Base-by-base conservation (phyloP, 1,284 basidiomycete species). In the Spongiforma sp. region DNA sequence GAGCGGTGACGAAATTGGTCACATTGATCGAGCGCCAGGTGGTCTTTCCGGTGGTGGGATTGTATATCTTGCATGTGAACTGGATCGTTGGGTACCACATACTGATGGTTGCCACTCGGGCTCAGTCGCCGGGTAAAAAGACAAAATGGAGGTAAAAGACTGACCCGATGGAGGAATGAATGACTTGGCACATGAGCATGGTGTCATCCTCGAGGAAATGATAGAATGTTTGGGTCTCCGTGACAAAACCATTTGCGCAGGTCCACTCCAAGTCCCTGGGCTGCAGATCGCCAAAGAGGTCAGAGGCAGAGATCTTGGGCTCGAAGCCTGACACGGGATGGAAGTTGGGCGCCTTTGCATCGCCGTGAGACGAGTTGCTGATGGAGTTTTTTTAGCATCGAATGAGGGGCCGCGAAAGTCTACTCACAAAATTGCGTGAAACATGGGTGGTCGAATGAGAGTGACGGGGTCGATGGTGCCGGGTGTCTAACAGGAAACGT, bases 71-170 rank as follows among this genome's bases (percentile, higher is more conserved):
- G 89, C 93, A 97, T 5, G 91, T 95, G 80, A 99, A 96, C 78
- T 99, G 98, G 71, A 98, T 90, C 46, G 93, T 95, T 9, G 97
- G 96, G 73, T 93, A 95, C 94, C 94, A 96, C 59, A 96, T 77
- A 9, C 94, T 95, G 26, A 43, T 15, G 32, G 24, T 46, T 46
- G 6, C 41, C 21, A 11, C 52, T 39, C 36, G 57, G 54, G 5
- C 37, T 74, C 17, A 52, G 61, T 72, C 54, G 72, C 43, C 28
- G 15, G 5, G 52, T 34, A 28, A 56, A 37, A n/a, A 60, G 19
- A 62, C 10, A 2, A 43, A 24, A 59, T 30, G 39, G 32, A 61
- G 62, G 26, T 32, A 54, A 32, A 56, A 34, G 58, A 84, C 94
- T 79, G 73, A 97, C 96, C 98, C 98, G 61, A 97, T 88, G 55